These are phyloP conservation scores for Stevia rebaudiana DNA, from an alignment of 140 eudicot genomes.

Conservation along the genomic window DNA sequence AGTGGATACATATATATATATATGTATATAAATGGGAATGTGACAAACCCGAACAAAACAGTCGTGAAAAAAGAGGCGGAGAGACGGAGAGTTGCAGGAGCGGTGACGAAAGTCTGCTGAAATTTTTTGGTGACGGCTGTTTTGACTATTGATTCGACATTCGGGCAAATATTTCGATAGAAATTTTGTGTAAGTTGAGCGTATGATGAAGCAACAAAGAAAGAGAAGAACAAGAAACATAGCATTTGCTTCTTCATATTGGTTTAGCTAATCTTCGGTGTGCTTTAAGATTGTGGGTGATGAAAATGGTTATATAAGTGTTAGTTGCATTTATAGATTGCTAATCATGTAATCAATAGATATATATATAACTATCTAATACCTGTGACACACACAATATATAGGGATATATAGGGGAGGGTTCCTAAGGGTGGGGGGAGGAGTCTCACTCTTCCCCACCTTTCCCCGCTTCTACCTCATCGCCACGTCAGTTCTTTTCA, in stretches of 20 bases:
- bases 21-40: not conserved
- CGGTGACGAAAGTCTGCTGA: constrained; percentile 58
- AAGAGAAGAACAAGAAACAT: constrained; percentile 16
- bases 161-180: constrained; percentile 57
- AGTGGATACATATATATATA: too few relatives aligned
- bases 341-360: not conserved
- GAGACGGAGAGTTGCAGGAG: constrained; percentile 73
- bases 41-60: constrained; percentile 55
- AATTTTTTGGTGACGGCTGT: constrained; percentile 50
- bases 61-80: constrained; percentile 78
- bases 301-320: constrained; percentile 10
- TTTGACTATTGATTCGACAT: constrained; percentile 57
- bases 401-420: too few relatives aligned
- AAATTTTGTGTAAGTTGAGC: constrained; percentile 54
- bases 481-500: too few relatives aligned
- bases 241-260: constrained; percentile 33
- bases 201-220: constrained; percentile 22
- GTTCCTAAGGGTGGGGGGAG: too few relatives aligned
- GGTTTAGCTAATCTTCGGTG: not conserved
- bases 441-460: too few relatives aligned
- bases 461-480: too few relatives aligned
- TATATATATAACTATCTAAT: not conserved
- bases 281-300: not conserved
- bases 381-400: not conserved
- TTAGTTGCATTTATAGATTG: not conserved